Conservation (phyloP, 176 grass and related monocot genomes). For the Tillandsia fasciculata region DNA sequence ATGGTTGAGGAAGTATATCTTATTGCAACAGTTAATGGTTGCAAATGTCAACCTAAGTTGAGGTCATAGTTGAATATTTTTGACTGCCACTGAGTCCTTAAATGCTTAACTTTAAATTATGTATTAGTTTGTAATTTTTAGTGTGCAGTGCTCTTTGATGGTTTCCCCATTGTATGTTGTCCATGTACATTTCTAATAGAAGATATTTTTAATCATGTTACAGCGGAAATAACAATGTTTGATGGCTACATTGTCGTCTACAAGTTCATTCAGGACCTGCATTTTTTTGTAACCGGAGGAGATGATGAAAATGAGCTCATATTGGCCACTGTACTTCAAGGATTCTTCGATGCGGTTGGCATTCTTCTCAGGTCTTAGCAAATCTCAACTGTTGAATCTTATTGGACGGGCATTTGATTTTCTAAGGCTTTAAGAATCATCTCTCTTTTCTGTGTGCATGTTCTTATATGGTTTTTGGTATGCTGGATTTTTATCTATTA, state of each 20-base stretch:
- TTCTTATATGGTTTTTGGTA: background rate
- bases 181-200: too few species aligned
- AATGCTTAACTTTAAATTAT: too few species aligned
- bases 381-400: background rate
- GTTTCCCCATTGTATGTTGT: background rate
- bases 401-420: background rate
- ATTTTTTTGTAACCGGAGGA: slow-evolving; percentile 9
- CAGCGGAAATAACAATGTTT: slow-evolving; percentile 3
- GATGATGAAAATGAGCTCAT: slow-evolving; percentile 13
- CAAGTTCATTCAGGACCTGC: slow-evolving; percentile 3
- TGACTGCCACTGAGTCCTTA: too few species aligned
- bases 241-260: background rate
- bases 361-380: slow-evolving; percentile 4
- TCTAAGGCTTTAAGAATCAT: background rate
- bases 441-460: background rate
- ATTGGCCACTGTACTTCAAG: background rate
- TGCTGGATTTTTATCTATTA: background rate
- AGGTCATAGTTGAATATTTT: too few species aligned
- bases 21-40: too few species aligned
- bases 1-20: too few species aligned
- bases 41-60: too few species aligned
- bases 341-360: slow-evolving; percentile 3
- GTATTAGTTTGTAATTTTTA: background rate
- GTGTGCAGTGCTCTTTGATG: background rate
- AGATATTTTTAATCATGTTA: background rate